Percentiles rank a stretch among this genome's conserved stretches.
These are phyloP conservation scores for Waltergamsia citrina DNA, from an alignment of 2,329 filamentous ascomycete species.

Conservation along the genomic window DNA sequence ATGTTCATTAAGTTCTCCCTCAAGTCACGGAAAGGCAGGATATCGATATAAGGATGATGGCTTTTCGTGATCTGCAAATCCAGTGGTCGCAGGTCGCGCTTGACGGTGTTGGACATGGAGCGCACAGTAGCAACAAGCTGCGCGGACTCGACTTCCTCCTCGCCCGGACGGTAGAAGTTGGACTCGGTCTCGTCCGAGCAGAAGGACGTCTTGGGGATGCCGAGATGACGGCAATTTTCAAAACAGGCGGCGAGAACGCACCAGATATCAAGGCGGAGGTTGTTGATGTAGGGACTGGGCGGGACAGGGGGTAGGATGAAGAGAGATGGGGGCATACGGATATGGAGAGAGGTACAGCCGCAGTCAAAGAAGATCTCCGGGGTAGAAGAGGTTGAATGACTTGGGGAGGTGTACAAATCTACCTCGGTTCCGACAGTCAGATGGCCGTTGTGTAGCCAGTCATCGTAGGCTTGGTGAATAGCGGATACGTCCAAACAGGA, in stretches of 20 bases:
- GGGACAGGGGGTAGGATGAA: conserved; percentile 3
- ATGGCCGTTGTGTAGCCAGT: too few species aligned
- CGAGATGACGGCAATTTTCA: conserved; percentile 15
- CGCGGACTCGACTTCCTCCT: background rate
- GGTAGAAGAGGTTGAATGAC: background rate
- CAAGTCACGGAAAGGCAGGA: conserved; percentile 14
- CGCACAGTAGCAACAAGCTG: conserved; percentile 10
- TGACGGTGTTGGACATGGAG: conserved; percentile 10
- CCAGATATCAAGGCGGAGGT: conserved; percentile 14
- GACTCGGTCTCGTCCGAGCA: conserved; percentile 14
- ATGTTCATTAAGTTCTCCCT: conserved; percentile 15
- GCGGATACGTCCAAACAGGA: too few species aligned
- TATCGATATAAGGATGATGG: conserved; percentile 17
- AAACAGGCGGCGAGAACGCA: conserved; percentile 13
- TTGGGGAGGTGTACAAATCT: too few species aligned
- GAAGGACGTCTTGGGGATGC: conserved; percentile 13
- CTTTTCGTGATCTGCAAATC: conserved; percentile 11
- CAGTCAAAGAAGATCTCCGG: conserved; percentile 1
- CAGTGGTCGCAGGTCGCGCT: conserved; percentile 16
- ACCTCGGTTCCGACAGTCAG: too few species aligned
- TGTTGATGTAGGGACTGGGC: conserved; percentile 11
- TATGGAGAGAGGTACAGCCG: conserved; percentile 9
- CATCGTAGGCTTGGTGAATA: too few species aligned
- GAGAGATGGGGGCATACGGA: conserved; percentile 9
- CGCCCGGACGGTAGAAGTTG: conserved; percentile 12